phyloP scores from a whole-genome alignment of 441 rosid genomes.

The Erodium trifolium region DNA sequence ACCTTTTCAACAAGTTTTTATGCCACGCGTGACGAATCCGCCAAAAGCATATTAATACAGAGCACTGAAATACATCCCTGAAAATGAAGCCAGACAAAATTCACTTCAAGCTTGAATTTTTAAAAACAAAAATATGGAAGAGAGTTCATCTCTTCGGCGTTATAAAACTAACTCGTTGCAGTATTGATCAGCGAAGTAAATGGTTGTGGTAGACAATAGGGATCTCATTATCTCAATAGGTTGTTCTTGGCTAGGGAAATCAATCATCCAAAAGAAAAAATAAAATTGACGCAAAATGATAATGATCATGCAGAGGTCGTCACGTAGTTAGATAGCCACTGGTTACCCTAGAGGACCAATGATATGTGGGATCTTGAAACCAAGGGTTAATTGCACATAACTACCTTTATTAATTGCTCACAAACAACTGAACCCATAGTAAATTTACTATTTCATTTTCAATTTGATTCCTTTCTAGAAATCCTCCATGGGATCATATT shows the following conservation, averaged over 20 bases:
- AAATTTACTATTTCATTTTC: too few species aligned
- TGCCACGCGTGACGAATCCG: constrained; percentile 45
- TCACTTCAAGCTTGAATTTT: constrained; percentile 14
- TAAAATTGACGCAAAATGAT: background rate
- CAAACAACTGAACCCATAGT: too few species aligned
- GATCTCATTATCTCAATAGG: background rate
- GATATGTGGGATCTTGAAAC: too few species aligned
- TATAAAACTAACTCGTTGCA: background rate
- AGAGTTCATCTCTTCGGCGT: background rate
- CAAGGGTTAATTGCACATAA: too few species aligned
- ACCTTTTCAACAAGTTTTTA: constrained; percentile 38
- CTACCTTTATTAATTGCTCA: too few species aligned
- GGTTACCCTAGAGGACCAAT: too few species aligned
- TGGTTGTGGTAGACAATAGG: background rate
- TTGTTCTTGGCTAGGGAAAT: background rate
- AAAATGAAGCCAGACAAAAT: constrained; percentile 13
- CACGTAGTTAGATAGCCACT: too few species aligned
- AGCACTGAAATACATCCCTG: constrained; percentile 48
- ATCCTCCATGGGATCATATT: too few species aligned
- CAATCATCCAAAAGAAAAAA: background rate
- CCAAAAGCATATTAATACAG: constrained; percentile 40
- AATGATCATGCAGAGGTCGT: background rate
- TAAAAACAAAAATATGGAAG: background rate
- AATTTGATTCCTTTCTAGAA: too few species aligned
- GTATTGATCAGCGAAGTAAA: background rate